These are phyloP conservation scores for Fraxinus angustifolia DNA, from an alignment of 305 asterid genomes.

Conservation along the genomic window DNA sequence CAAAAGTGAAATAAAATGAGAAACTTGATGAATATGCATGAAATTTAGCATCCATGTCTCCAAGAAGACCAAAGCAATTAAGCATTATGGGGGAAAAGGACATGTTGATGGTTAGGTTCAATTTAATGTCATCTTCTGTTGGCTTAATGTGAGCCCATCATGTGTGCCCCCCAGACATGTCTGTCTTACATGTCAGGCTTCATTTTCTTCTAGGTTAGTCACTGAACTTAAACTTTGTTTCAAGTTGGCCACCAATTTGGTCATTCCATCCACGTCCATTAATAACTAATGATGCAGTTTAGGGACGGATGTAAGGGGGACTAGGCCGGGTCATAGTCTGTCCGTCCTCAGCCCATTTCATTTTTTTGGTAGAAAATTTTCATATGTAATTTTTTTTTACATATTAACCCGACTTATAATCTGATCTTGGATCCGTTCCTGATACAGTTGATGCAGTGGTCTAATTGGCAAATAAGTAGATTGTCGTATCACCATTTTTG, in stretches of 20 bases:
- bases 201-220: not conserved
- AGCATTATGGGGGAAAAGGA: slow-evolving; percentile 14
- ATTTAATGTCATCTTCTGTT: not conserved
- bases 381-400: too few relatives aligned
- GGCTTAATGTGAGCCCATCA: not conserved
- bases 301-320: too few relatives aligned
- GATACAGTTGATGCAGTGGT: not conserved
- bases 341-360: too few relatives aligned
- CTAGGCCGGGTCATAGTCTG: too few relatives aligned
- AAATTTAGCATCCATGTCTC: not conserved
- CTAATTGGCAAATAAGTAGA: not conserved
- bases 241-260: not conserved
- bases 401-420: too few relatives aligned
- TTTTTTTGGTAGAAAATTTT: too few relatives aligned
- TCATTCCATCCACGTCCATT: not conserved
- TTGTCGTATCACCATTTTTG: not conserved
- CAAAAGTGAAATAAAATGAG: not conserved
- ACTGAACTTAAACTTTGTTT: not conserved
- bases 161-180: not conserved
- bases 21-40: not conserved
- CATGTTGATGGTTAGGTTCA: not conserved
- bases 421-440: too few relatives aligned
- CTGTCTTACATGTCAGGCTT: not conserved
- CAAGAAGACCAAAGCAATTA: slow-evolving; percentile 21
- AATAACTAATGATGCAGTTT: not conserved